Percentiles rank a stretch among this genome's conserved stretches.
Conservation (phyloP, 148 eudicot species). For the Polygonum maritimum region DNA sequence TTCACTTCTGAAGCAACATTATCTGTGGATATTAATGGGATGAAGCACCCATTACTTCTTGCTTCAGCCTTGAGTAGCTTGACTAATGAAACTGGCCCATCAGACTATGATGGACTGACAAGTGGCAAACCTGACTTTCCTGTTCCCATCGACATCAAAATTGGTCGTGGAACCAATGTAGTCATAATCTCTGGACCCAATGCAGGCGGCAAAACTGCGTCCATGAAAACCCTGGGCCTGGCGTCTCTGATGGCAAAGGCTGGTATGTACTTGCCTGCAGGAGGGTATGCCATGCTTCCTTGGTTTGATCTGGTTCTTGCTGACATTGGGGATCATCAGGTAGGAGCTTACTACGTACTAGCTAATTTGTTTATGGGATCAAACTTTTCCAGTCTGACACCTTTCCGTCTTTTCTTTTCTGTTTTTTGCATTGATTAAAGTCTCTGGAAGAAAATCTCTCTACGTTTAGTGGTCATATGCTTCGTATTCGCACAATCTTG, state of each 20-base stretch:
- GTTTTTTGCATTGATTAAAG: constrained; percentile 32
- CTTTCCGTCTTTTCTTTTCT: constrained; percentile 6
- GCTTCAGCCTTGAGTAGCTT: constrained; percentile 37
- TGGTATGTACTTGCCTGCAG: constrained; percentile 83
- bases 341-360: constrained; percentile 16
- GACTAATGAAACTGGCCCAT: constrained; percentile 22
- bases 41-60: constrained; percentile 77
- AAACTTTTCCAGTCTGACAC: constrained; percentile 15
- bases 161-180: constrained; percentile 47
- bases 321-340: constrained; percentile 98
- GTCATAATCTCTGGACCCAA: constrained; percentile 96
- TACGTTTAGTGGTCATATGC: constrained; percentile 90
- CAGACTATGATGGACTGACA: constrained; percentile 16
- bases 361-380: constrained; percentile 11
- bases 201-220: constrained; percentile 98
- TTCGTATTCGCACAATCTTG: constrained; percentile 63
- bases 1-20: constrained; percentile 19
- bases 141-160: constrained; percentile 76
- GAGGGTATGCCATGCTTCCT: constrained; percentile 55
- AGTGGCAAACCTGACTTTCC: constrained; percentile 33
- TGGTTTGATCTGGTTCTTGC: constrained; percentile 96
- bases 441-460: constrained; percentile 92
- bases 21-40: constrained; percentile 54
- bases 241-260: constrained; percentile 89
- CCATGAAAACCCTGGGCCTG: constrained; percentile 88